Evolutionary conservation across 192 early-diverging fungal species (phyloP), one percentile per base, ranked within the genome.

Genomic region (Allomyces macrogynus): DNA sequence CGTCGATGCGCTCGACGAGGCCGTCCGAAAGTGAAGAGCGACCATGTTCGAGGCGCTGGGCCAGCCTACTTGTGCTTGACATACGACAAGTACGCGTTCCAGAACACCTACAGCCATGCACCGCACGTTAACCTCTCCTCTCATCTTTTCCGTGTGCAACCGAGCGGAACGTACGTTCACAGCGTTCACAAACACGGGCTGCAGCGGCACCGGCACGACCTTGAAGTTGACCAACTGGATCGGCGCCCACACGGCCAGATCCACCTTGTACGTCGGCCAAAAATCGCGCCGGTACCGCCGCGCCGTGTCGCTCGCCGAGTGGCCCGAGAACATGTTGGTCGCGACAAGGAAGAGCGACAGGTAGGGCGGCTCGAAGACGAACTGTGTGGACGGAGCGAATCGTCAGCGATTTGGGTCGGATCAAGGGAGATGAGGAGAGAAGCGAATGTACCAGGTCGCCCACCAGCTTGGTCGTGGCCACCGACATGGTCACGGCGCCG

Each of bases 321-420:
- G 23, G 16, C 74, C 74, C 12, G 68, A 67, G 25, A 75, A 60
- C 24, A 69, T 24, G 60, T 72, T 69, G 7, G 74, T 75, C 61
- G 66, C 57, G 44, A 70, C 25, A 66, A 75, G 72, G 66, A 75
- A 75, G 68, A 72, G 62, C 5, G 68, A 66, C 27, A 75, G 67
- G 65, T 68, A 75, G 12, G 74, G 74, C 18, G 71, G 71, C 43
- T 75, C 74, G 63, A 75, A 75, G 43, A 75, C 60, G 57, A 72
- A 70, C 69, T 66, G 43, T 26, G 62, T 14, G 27, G 62, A 23
- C 5, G 22, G 60, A 25, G 11, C 1, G 1, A 23, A 12, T 57
- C 24, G 11, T 23, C 57, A 61, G 26, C 4, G 1, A 4, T 27
- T 27, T 4, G 26, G 26, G 26, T 40, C 32, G 32, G 8, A 40